Evolutionary conservation across 2,329 filamentous ascomycete species (phyloP).

Genomic region (Metarhizium anisopliae): DNA sequence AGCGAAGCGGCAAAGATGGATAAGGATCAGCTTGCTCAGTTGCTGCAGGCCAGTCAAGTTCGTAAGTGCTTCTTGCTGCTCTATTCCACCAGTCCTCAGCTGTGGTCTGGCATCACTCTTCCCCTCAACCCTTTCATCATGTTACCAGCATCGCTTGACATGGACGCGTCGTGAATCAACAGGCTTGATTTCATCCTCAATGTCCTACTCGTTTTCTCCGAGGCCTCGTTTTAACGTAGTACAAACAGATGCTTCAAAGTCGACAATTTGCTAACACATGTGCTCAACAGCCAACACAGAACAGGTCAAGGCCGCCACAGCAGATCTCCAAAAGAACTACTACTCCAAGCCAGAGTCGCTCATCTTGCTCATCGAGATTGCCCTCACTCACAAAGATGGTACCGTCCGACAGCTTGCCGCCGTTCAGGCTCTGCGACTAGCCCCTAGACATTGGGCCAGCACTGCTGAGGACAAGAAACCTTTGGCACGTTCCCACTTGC

Average conservation of each 20-base stretch:
- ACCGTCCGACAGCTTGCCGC: slow-evolving; percentile 82
- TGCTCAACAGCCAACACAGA: slow-evolving; percentile 67
- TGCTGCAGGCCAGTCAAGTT: slow-evolving; percentile 80
- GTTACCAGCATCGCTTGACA: neutral
- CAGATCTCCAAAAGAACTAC: slow-evolving; percentile 85
- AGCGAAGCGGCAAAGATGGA: slow-evolving; percentile 24
- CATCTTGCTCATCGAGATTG: slow-evolving; percentile 77
- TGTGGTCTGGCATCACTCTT: neutral
- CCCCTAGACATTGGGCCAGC: slow-evolving; percentile 76
- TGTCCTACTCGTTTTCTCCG: neutral
- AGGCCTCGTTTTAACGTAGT: neutral
- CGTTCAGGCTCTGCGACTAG: slow-evolving; percentile 77
- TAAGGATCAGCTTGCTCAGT: slow-evolving; percentile 68
- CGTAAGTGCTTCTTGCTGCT: slow-evolving; percentile 49
- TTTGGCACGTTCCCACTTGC: slow-evolving; percentile 70
- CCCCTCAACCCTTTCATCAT: neutral
- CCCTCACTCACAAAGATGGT: slow-evolving; percentile 65
- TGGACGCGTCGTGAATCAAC: neutral
- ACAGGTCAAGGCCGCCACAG: slow-evolving; percentile 81
- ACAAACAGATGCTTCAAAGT: neutral
- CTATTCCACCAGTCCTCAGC: no score
- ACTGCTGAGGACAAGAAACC: slow-evolving; percentile 68
- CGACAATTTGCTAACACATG: slow-evolving; percentile 21
- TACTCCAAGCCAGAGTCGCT: slow-evolving; percentile 81
- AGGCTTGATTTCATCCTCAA: neutral